phyloP scores from a whole-genome alignment of 2,329 filamentous ascomycete species.

The Botrytis galanthina region DNA sequence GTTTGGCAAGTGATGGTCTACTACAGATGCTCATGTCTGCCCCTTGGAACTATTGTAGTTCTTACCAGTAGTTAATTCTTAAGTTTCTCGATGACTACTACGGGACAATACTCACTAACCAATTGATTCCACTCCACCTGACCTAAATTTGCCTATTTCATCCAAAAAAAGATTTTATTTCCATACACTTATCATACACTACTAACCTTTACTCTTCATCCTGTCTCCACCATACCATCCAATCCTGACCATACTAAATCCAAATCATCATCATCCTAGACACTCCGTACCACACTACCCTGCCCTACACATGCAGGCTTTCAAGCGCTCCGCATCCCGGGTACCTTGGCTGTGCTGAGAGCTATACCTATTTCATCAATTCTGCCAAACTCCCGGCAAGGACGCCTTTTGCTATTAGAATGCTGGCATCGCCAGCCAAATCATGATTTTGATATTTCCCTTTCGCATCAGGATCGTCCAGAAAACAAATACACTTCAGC shows the following conservation, averaged over 20 bases:
- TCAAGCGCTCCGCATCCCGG: constrained; percentile 22
- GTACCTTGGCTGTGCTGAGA: constrained; percentile 25
- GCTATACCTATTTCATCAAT: constrained; percentile 21
- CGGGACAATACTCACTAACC: constrained; percentile 4
- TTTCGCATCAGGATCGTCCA: constrained; percentile 19
- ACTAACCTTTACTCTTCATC: not conserved
- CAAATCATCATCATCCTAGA: constrained; percentile 18
- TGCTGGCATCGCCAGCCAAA: constrained; percentile 32
- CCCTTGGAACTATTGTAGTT: not conserved
- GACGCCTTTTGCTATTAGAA: constrained; percentile 34
- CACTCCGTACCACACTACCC: constrained; percentile 15
- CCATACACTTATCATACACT: constrained; percentile 6
- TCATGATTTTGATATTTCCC: constrained; percentile 20
- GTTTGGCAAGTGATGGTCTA: constrained; percentile 6
- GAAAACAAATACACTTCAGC: constrained; percentile 13
- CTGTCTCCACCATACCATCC: constrained; percentile 5
- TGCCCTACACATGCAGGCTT: constrained; percentile 21
- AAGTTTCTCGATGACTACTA: not conserved
- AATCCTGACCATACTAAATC: constrained; percentile 17
- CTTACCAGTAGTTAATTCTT: not conserved
- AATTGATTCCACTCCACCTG: not conserved
- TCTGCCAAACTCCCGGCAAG: constrained; percentile 21
- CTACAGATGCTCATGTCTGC: constrained; percentile 1
- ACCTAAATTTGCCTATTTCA: not conserved
- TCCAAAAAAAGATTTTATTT: not conserved